phyloP scores from a whole-genome alignment of 768 basidiomycete species.

The Lactarius sanguifluus region DNA sequence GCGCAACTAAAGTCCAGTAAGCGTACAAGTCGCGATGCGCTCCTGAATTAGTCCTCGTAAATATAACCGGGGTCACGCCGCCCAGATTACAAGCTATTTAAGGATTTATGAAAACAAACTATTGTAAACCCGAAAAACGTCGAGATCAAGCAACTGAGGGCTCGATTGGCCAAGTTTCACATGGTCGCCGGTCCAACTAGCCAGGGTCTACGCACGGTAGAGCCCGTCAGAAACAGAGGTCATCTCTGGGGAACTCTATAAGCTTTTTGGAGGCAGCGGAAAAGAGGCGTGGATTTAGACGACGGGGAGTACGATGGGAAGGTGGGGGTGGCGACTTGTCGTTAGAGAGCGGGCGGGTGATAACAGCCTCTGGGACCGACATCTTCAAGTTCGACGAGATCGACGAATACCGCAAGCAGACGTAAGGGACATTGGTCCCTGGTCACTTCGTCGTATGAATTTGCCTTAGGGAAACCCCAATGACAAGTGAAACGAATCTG shows the following conservation, averaged over 20 bases:
- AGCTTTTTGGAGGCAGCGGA: constrained; percentile 20
- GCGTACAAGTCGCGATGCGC: neutral
- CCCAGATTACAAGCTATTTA: neutral
- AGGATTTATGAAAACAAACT: neutral
- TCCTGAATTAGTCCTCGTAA: neutral
- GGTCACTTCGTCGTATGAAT: no score
- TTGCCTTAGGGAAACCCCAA: no score
- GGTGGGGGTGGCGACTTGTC: neutral
- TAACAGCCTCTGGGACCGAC: constrained; percentile 22
- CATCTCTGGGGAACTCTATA: constrained; percentile 11
- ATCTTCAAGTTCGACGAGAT: no score
- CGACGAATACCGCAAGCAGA: no score
- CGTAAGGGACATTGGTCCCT: no score
- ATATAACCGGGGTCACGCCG: neutral
- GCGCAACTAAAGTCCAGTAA: neutral
- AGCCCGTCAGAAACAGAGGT: neutral
- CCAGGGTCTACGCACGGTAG: no score
- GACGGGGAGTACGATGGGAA: constrained; percentile 4
- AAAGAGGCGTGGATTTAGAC: constrained; percentile 2
- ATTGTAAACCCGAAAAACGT: neutral
- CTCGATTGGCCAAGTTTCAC: neutral
- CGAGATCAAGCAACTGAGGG: neutral
- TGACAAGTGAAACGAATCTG: no score
- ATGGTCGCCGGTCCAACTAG: neutral
- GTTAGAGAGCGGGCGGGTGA: constrained; percentile 22